Base-by-base conservation (phyloP, 139 green algal genomes). In the Chlorella sp. region DNA sequence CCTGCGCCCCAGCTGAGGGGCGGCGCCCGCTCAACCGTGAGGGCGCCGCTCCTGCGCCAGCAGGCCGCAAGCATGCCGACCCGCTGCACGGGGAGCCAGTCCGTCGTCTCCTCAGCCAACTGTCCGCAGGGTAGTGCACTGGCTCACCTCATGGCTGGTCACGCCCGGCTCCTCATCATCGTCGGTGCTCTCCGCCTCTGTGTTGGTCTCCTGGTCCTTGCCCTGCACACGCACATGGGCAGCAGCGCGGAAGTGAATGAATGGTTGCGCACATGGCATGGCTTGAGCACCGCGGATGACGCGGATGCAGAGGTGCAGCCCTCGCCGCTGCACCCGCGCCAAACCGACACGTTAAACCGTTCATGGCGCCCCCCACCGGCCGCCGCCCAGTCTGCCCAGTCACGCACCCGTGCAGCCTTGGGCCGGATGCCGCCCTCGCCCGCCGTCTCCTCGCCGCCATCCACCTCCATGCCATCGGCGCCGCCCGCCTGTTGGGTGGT, bases 91-190 rank as follows among this genome's bases (percentile, higher is more conserved):
- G n/a, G n/a, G n/a, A n/a, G n/a, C n/a, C n/a, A n/a, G n/a, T n/a
- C n/a, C n/a, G n/a, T n/a, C n/a, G n/a, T n/a, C n/a, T n/a, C n/a
- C n/a, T n/a, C n/a, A n/a, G n/a, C n/a, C n/a, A n/a, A n/a, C n/a
- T n/a, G n/a, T n/a, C n/a, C n/a, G n/a, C n/a, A n/a, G n/a, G n/a
- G n/a, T n/a, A 17, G 46, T 11, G 7, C 40, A 30, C 64, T 70
- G n/a, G 73, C 48, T 58, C 87, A 87, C 82, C 78, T 90, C 85
- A 60, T 87, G 80, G 19, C 88, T 74, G 2, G 73, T 83, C 72
- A 70, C 78, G 0, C n/a, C 54, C 76, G 40, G 64, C 56, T 86
- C 77, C 82, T 88, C 83, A 0, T 85, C 87, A 13, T 79, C 72
- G 7, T 86, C 82, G 30, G 44, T 81, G 65, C 56, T 82, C 54